These are phyloP conservation scores for Helotiales sp. DNA, from an alignment of 2,329 filamentous ascomycete genomes.

Conservation along the genomic window DNA sequence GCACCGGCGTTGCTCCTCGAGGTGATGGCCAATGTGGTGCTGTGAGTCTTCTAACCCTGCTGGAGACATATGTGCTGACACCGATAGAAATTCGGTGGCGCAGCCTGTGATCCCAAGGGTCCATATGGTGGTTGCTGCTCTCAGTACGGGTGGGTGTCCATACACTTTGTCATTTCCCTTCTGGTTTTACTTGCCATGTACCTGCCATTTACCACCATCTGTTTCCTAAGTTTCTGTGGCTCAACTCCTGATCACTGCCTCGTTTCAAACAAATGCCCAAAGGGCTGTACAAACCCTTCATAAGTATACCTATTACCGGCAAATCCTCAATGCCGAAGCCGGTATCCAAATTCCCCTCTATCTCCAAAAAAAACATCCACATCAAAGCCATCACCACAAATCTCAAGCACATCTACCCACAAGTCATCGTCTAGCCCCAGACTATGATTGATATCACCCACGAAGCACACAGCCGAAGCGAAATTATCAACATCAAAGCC, in stretches of 20 bases:
- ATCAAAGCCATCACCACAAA: not conserved
- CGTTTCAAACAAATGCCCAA: conserved; percentile 40
- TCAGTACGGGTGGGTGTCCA: conserved; percentile 37
- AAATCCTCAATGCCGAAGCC: not conserved
- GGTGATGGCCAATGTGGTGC: conserved; percentile 40
- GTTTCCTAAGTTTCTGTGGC: conserved; percentile 35
- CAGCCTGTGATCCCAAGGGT: conserved; percentile 39
- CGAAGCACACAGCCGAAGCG: not conserved
- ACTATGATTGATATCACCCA: too few species aligned
- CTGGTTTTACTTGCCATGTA: not conserved
- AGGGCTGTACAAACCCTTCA: conserved; percentile 33
- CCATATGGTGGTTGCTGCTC: conserved; percentile 42
- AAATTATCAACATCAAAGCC: conserved; percentile 19
- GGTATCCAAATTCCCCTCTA: not conserved
- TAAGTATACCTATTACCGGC: not conserved
- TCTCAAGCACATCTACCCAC: conserved; percentile 10
- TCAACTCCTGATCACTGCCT: conserved; percentile 36
- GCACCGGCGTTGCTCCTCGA: conserved; percentile 25
- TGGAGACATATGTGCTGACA: conserved; percentile 11
- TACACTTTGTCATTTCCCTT: not conserved
- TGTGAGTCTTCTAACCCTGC: conserved; percentile 6
- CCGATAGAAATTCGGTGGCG: conserved; percentile 33
- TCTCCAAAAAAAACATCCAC: not conserved
- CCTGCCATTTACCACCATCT: conserved; percentile 6
- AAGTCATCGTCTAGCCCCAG: too few species aligned